Evolutionary conservation across 2,329 filamentous ascomycete genomes (phyloP).

Genomic region (Colletotrichum truncatum): DNA sequence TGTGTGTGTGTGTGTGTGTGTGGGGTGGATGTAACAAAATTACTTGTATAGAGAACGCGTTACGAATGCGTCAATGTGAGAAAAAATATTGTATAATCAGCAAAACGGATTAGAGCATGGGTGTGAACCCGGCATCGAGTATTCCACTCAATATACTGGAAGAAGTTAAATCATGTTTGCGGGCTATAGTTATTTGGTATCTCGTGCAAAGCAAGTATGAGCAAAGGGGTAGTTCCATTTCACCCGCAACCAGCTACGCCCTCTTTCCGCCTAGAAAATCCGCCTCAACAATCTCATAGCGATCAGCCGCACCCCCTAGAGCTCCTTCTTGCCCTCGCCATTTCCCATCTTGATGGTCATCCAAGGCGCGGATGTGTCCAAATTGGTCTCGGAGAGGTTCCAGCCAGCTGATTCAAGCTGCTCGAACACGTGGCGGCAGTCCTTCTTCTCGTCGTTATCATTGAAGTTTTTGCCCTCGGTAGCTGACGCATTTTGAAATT

Average conservation of each 20-base stretch:
- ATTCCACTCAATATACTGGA: no score
- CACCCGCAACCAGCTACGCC: no score
- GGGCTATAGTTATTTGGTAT: background rate
- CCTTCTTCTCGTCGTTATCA: background rate
- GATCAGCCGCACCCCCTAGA: background rate
- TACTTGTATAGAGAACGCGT: no score
- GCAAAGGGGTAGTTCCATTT: background rate
- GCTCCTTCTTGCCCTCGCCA: background rate
- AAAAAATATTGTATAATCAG: no score
- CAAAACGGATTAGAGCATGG: no score
- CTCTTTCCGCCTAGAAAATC: no score
- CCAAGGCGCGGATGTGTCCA: conserved; percentile 1
- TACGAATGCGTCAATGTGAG: no score
- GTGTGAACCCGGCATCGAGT: no score
- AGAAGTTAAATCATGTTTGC: no score
- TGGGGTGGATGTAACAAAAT: background rate
- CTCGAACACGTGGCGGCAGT: background rate
- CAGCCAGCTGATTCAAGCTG: background rate
- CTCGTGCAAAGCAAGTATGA: background rate
- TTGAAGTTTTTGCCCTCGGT: no score
- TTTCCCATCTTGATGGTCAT: background rate
- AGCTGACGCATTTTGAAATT: background rate
- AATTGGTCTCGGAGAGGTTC: background rate
- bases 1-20: background rate
- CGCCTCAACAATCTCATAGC: background rate